Evolutionary conservation across 768 basidiomycete genomes (phyloP), one percentile per base, ranked within the genome.

Genomic region (Termitomyces sp.): DNA sequence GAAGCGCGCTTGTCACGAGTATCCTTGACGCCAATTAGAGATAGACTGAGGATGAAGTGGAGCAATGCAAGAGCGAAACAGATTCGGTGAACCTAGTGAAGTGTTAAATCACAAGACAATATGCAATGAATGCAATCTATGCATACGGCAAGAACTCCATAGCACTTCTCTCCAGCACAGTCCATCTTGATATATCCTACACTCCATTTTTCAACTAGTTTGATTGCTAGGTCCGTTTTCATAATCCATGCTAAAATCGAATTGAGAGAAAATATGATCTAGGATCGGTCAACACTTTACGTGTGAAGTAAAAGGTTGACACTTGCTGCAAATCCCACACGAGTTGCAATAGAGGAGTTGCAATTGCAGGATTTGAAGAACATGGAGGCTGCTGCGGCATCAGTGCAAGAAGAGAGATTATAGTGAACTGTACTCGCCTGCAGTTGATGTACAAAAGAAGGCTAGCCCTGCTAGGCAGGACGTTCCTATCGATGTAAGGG

Each of bases 171-270:
- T 40, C 84, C 89, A 18, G 82, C 86, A 64, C 96, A 99, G 50
- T 94, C 89, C 93, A 99, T 95, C 84, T 98, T 96, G 69, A 98
- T 90, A 71, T 98, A 99, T 65, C 96, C 95, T 69, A 93, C 92
- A 64, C 89, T 94, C 83, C 92, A 89, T 69, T 94, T 89, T 76
- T 95, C 87, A 43, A 99, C 88, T 54, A 87, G 87, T 63, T 86
- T 82, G 60, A 95, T 92, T 40, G 91, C 90, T 46, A 90, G 79
- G 58, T 91, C 88, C 16, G 93, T 93, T 74, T 94, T 91, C 88
- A 98, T 97, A 44, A 96, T 74, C 92, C 97, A 99, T 26, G 97
- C 95, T 53, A 98, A 75, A 72, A 98, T 91, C 10, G 95, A 98
- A 70, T 97, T 97, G 52, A 98, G 75, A 32, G 86, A 87, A 78